phyloP scores from a whole-genome alignment of 805 yeast genomes.

The Saturnispora besseyi region DNA sequence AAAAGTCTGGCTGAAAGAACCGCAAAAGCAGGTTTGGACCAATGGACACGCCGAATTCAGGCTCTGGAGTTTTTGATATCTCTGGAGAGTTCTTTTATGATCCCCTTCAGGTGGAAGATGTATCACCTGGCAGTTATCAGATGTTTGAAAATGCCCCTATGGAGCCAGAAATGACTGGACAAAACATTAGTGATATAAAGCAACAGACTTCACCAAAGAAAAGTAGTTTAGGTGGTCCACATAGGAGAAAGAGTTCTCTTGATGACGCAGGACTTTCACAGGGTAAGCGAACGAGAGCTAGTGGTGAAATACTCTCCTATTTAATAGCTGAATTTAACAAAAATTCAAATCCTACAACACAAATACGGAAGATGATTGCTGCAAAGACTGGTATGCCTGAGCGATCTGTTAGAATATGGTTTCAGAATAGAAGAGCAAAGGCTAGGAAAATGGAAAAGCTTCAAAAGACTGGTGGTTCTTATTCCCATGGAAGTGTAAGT shows the following conservation, averaged over 20 bases:
- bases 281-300: slow-evolving; percentile 28
- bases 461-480: slow-evolving; percentile 21
- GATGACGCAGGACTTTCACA: slow-evolving; percentile 6
- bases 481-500: not conserved
- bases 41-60: slow-evolving; percentile 1
- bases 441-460: slow-evolving; percentile 53
- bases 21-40: not conserved
- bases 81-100: slow-evolving; percentile 1
- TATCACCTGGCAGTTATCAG: slow-evolving; percentile 1
- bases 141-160: not conserved
- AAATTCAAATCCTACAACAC: slow-evolving; percentile 71
- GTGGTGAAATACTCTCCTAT: slow-evolving; percentile 64
- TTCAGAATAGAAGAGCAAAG: slow-evolving; percentile 80
- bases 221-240: slow-evolving; percentile 2
- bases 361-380: slow-evolving; percentile 59
- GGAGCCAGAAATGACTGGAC: not conserved
- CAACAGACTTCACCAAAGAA: slow-evolving; percentile 13
- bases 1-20: not conserved
- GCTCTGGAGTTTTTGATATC: not conserved
- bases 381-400: slow-evolving; percentile 74
- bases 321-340: slow-evolving; percentile 59
- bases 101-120: not conserved
- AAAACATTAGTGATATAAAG: not conserved
- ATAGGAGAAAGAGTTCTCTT: slow-evolving; percentile 6
- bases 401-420: slow-evolving; percentile 87